phyloP scores from a whole-genome alignment of 345 rosid species.

The Carallia brachiata region DNA sequence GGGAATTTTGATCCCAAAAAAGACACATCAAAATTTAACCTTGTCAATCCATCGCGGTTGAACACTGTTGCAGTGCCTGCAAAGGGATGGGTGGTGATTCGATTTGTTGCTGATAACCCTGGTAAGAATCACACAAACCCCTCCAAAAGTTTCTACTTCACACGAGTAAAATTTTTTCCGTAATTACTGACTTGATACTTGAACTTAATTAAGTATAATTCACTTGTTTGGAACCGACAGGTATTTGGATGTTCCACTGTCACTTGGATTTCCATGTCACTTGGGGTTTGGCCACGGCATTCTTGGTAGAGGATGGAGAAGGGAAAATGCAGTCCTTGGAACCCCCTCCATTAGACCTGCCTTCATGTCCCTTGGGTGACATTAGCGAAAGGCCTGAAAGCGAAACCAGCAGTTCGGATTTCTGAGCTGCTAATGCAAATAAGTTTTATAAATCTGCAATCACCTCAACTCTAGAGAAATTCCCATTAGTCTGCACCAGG shows the following conservation, averaged over 20 bases:
- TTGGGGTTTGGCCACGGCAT: constrained; percentile 26
- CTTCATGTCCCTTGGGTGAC: neutral
- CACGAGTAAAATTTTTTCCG: too few species aligned
- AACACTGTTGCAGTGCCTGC: constrained; percentile 22
- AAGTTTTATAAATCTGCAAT: too few species aligned
- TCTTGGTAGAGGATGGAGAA: constrained; percentile 13
- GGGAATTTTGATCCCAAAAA: constrained; percentile 17
- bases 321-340: constrained; percentile 14
- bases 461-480: too few species aligned
- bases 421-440: too few species aligned
- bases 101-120: constrained; percentile 28
- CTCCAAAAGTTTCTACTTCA: too few species aligned
- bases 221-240: neutral
- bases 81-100: constrained; percentile 21
- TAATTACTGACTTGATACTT: too few species aligned
- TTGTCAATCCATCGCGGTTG: constrained; percentile 19
- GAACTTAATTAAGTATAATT: too few species aligned
- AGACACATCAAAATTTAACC: constrained; percentile 14
- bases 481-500: too few species aligned
- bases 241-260: constrained; percentile 9
- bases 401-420: too few species aligned
- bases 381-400: too few species aligned
- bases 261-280: constrained; percentile 4
- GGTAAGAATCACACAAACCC: neutral
- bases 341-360: constrained; percentile 9